phyloP scores from a whole-genome alignment of 768 basidiomycete genomes.

The Boletellus emodensis region DNA sequence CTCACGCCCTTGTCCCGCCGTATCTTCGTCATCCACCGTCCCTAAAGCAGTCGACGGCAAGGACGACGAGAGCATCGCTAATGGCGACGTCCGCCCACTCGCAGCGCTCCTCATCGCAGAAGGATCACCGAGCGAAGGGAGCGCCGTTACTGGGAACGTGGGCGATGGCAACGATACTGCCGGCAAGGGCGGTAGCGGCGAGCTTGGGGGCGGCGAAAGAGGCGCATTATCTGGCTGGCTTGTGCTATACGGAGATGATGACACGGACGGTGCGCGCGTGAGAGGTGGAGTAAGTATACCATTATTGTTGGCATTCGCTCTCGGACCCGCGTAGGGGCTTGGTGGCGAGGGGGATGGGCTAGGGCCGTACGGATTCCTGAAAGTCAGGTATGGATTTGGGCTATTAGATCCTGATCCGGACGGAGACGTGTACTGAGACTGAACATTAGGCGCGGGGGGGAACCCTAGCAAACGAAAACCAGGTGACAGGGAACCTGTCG shows the following conservation, averaged over 20 bases:
- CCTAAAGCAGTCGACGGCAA: conserved; percentile 9
- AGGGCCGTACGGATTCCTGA: conserved; percentile 3
- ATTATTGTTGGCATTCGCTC: neutral
- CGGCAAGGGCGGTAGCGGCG: conserved; percentile 21
- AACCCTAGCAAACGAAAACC: conserved; percentile 23
- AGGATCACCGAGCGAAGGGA: neutral
- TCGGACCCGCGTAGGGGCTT: neutral
- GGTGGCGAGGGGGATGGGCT: neutral
- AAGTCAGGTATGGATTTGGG: conserved; percentile 1
- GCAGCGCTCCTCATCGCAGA: conserved; percentile 3
- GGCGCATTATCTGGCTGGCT: conserved; percentile 7
- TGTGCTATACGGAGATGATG: neutral
- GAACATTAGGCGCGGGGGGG: neutral
- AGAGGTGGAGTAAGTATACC: conserved; percentile 1
- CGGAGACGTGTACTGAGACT: conserved; percentile 19
- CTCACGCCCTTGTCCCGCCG: too few relatives aligned
- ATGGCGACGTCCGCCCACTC: conserved; percentile 18
- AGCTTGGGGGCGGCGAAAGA: conserved; percentile 23
- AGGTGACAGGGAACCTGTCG: conserved; percentile 17
- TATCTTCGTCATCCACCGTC: neutral
- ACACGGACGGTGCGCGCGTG: conserved; percentile 6
- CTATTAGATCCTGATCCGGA: conserved; percentile 9
- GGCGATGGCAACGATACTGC: conserved; percentile 14
- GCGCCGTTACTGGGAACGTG: neutral
- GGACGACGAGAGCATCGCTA: conserved; percentile 6